Conservation (phyloP, 305 asterid species). For the Euphrasia arctica region DNA sequence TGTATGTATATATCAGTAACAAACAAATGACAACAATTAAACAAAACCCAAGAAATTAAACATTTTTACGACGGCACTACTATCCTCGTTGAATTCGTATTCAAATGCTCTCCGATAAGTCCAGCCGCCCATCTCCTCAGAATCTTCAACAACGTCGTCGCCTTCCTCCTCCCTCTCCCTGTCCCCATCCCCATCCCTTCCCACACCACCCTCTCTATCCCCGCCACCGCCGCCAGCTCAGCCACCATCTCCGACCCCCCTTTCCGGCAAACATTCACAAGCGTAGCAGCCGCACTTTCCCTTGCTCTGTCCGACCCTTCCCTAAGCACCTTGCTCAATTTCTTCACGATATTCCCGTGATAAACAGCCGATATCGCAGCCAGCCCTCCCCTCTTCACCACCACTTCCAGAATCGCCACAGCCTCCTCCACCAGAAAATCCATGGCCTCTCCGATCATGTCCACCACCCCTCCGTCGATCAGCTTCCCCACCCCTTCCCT, state of each 20-base stretch:
- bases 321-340: conserved; percentile 44
- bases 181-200: conserved; percentile 84
- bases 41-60: conserved; percentile 11
- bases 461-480: conserved; percentile 82
- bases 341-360: conserved; percentile 44
- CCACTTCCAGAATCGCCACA: conserved; percentile 69
- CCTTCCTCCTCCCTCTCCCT: conserved; percentile 79
- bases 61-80: conserved; percentile 54
- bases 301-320: conserved; percentile 70
- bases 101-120: conserved; percentile 41
- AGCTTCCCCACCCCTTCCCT: conserved; percentile 71
- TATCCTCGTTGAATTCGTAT: conserved; percentile 51
- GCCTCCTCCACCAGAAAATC: conserved; percentile 71
- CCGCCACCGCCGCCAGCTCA: conserved; percentile 60
- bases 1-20: too few relatives aligned
- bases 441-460: conserved; percentile 54
- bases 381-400: conserved; percentile 73
- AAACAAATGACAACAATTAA: background rate
- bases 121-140: conserved; percentile 97
- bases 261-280: conserved; percentile 70
- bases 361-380: conserved; percentile 57
- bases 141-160: conserved; percentile 72
- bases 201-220: conserved; percentile 88
- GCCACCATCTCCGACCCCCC: conserved; percentile 86
- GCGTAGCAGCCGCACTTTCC: conserved; percentile 75